Evolutionary conservation across 768 basidiomycete species (phyloP).

Genomic region (Polyporus arcularius): DNA sequence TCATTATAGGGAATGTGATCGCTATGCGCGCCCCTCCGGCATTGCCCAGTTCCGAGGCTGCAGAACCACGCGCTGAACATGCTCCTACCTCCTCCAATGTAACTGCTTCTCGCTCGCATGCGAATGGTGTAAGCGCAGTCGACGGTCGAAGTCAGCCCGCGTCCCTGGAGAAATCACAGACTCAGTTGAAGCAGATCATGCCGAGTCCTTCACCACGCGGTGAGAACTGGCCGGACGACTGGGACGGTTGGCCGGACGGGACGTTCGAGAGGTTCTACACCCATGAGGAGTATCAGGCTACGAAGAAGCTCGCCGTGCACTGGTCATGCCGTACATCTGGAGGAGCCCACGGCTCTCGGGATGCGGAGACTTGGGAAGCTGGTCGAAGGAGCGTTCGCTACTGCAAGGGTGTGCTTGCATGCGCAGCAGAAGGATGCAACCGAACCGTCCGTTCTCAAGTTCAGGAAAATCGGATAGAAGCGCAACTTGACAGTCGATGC

Average conservation of each 20-base stretch:
- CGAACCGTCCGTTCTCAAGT: neutral
- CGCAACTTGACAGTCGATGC: neutral
- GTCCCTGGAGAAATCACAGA: no score
- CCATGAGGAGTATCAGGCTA: neutral
- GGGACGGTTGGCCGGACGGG: constrained; percentile 9
- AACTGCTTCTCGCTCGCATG: no score
- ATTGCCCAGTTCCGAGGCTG: no score
- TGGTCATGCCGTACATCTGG: neutral
- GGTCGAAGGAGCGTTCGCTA: neutral
- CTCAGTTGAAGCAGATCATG: no score
- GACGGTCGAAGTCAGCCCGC: no score
- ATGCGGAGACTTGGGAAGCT: neutral
- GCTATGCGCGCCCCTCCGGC: no score
- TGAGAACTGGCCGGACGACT: no score
- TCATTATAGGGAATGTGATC: no score
- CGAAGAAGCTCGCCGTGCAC: neutral
- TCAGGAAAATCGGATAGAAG: neutral
- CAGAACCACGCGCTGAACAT: no score
- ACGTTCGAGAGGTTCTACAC: neutral
- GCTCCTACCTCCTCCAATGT: no score
- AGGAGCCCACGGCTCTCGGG: neutral
- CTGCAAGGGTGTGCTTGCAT: neutral
- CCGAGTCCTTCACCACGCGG: no score
- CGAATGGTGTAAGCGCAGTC: no score
- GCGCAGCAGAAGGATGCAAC: neutral